Conservation (phyloP, 495 filamentous ascomycete genomes). For the Durotheca rogersii region DNA sequence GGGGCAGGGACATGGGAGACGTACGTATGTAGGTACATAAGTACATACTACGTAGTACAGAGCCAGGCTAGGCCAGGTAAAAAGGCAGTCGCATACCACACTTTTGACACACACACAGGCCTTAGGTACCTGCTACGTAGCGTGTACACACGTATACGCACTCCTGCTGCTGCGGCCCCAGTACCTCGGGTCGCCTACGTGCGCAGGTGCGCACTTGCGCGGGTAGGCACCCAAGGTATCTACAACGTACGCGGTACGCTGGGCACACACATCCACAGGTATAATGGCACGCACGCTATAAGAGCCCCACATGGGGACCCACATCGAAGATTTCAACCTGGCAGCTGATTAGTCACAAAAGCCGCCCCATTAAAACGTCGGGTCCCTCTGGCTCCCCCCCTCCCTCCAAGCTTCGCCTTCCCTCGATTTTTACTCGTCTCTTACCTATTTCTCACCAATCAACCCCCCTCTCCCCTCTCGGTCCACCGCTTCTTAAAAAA, state of each 20-base stretch:
- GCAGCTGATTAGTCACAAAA: conserved; percentile 40
- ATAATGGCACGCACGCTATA: conserved; percentile 27
- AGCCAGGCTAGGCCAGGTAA: too few species aligned
- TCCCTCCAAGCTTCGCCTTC: conserved; percentile 24
- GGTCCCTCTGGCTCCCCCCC: conserved; percentile 26
- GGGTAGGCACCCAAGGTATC: background rate
- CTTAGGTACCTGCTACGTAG: too few species aligned
- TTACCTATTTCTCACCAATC: conserved; percentile 39
- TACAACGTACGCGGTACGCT: too few species aligned
- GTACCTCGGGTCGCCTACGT: too few species aligned
- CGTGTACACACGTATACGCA: too few species aligned
- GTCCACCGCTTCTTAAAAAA: conserved; percentile 37
- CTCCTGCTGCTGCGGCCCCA: too few species aligned
- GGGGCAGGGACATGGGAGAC: background rate
- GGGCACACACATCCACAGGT: conserved; percentile 8
- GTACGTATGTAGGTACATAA: background rate
- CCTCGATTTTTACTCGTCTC: conserved; percentile 34
- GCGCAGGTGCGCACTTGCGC: background rate
- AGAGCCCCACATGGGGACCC: conserved; percentile 7
- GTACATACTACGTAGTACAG: background rate
- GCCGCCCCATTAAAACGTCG: conserved; percentile 37
- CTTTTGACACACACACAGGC: too few species aligned
- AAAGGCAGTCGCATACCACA: too few species aligned
- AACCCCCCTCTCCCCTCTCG: conserved; percentile 37
- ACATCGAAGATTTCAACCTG: conserved; percentile 33